Evolutionary conservation across 352 stramenopile genomes (phyloP).

Genomic region (Pythium brassicae): DNA sequence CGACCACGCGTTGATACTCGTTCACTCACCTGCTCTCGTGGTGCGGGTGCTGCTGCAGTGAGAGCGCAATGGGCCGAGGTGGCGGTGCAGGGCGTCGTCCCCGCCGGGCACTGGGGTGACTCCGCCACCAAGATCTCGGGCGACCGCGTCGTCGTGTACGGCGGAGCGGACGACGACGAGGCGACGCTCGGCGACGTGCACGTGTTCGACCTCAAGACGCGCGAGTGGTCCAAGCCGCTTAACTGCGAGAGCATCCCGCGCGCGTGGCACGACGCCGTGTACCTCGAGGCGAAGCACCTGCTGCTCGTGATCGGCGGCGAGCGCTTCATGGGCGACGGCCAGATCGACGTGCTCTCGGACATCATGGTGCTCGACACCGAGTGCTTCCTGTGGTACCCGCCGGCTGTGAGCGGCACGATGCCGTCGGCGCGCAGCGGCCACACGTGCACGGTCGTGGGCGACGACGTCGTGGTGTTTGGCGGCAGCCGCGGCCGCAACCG

Average conservation of each 20-base stretch:
- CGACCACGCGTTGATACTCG: background rate
- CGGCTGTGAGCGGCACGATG: slow-evolving; percentile 65
- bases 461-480: slow-evolving; percentile 79
- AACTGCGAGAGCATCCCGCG: slow-evolving; percentile 88
- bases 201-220: slow-evolving; percentile 78
- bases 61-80: slow-evolving; percentile 36
- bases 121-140: slow-evolving; percentile 87
- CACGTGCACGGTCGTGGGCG: slow-evolving; percentile 66
- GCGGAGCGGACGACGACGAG: slow-evolving; percentile 87
- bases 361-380: slow-evolving; percentile 92
- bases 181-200: slow-evolving; percentile 80
- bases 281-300: slow-evolving; percentile 81
- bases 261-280: slow-evolving; percentile 91
- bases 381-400: slow-evolving; percentile 93
- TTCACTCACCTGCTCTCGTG: background rate
- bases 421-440: slow-evolving; percentile 68
- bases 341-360: slow-evolving; percentile 73
- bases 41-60: slow-evolving; percentile 9
- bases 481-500: slow-evolving; percentile 64
- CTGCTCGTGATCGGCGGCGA: slow-evolving; percentile 93
- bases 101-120: slow-evolving; percentile 84
- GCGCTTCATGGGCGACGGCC: slow-evolving; percentile 46
- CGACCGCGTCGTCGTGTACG: slow-evolving; percentile 87
- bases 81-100: slow-evolving; percentile 23
- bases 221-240: slow-evolving; percentile 72